Percentiles rank a stretch among this genome's conserved stretches.
Evolutionary conservation across 306 rosid species (phyloP).

Genomic region (Canavalia gladiata): DNA sequence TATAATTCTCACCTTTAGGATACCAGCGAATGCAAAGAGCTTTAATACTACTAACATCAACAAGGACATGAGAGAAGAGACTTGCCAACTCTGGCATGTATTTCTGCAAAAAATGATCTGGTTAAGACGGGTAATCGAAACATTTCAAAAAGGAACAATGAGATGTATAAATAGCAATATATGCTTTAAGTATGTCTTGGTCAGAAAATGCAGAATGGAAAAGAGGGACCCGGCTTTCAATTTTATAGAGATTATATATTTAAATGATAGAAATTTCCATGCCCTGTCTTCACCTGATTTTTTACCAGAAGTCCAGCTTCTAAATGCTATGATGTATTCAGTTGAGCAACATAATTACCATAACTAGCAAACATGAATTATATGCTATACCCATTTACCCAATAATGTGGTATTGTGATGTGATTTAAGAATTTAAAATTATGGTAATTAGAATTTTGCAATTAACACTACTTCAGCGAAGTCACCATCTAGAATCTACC

Average conservation of each 20-base stretch:
- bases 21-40: slow-evolving; percentile 92
- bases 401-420: not conserved
- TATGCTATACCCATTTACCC: not conserved
- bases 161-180: not conserved
- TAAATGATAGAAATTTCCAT: slow-evolving; percentile 6
- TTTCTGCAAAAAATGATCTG: slow-evolving; percentile 65
- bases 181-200: slow-evolving; percentile 4
- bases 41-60: slow-evolving; percentile 93
- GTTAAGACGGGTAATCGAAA: slow-evolving; percentile 26
- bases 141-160: slow-evolving; percentile 40
- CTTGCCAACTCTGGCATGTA: slow-evolving; percentile 94
- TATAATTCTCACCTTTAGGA: slow-evolving; percentile 72
- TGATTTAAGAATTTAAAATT: not conserved
- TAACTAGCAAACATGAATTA: not conserved
- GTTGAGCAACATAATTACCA: slow-evolving; percentile 17
- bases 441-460: not conserved
- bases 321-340: not conserved
- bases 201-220: slow-evolving; percentile 9
- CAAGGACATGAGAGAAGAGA: slow-evolving; percentile 92
- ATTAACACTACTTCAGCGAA: slow-evolving; percentile 12
- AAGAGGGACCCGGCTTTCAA: slow-evolving; percentile 1
- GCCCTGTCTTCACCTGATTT: not conserved
- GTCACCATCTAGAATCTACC: not conserved
- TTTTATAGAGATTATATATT: not conserved
- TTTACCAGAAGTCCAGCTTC: slow-evolving; percentile 27